These are phyloP conservation scores for Pleurotus sapidus DNA, from an alignment of 768 basidiomycete genomes.

Conservation along the genomic window DNA sequence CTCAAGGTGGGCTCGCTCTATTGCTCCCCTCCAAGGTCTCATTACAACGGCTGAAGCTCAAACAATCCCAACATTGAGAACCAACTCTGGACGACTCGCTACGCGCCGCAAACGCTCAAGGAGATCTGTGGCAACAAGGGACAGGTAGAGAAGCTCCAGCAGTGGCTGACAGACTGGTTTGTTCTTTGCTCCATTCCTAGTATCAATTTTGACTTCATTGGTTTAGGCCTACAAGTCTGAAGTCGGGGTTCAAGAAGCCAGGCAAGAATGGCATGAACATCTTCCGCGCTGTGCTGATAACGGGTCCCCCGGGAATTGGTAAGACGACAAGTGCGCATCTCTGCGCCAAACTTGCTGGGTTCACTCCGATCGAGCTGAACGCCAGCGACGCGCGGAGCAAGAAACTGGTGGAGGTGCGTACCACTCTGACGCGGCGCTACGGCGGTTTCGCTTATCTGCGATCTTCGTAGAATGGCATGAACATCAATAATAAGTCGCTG, in stretches of 20 bases:
- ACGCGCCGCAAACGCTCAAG: constrained; percentile 84
- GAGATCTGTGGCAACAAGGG: constrained; percentile 49
- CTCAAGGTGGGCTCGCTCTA: constrained; percentile 44
- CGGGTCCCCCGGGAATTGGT: constrained; percentile 91
- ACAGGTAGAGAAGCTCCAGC: constrained; percentile 50
- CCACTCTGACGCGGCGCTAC: too few species aligned
- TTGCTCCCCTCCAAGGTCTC: constrained; percentile 57
- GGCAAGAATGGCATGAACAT: constrained; percentile 86
- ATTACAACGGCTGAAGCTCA: too few species aligned
- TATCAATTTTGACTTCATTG: too few species aligned
- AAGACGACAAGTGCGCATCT: constrained; percentile 48
- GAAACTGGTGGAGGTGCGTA: constrained; percentile 74
- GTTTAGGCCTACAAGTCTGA: constrained; percentile 24
- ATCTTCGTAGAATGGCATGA: constrained; percentile 72
- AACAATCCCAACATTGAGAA: constrained; percentile 24
- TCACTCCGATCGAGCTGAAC: background rate
- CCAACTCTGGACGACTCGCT: constrained; percentile 37
- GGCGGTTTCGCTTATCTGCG: background rate
- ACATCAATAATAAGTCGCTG: constrained; percentile 83
- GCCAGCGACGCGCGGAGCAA: background rate
- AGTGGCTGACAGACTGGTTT: too few species aligned
- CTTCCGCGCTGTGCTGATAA: constrained; percentile 85
- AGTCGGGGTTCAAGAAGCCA: constrained; percentile 76
- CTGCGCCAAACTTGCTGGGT: constrained; percentile 79
- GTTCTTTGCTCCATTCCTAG: background rate